Evolutionary conservation across 176 grass and related monocot species (phyloP), one percentile per base, ranked within the genome.

Genomic region (Carex myosuroides): DNA sequence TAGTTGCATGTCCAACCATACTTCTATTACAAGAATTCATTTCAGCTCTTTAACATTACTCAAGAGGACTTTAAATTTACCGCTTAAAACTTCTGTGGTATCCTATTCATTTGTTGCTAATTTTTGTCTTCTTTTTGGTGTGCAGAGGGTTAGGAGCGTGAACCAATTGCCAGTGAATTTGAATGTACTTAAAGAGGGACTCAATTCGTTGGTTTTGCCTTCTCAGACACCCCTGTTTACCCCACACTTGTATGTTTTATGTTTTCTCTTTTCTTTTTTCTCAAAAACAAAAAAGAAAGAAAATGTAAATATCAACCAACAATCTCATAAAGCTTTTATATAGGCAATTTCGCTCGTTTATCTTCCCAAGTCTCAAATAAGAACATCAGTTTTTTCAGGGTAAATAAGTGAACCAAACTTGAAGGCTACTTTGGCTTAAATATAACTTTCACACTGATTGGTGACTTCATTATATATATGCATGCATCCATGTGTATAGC

Each of bases 151-250:
- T 37, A 90, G 88, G 89, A 95, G 69, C 61, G 80, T 93, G 56
- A 95, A 98, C 48, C 88, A 93, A 84, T 93, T 95, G 85, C 92
- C 95, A 81, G 89, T 98, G 86, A 87, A 95, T 85, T 79, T 98
- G 84, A 93, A 80, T 71, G 87, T 77, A 13, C 78, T 98, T 60
- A 95, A 53, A 79, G 91, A 95, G 4, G 88, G 92, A 70, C 91
- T 98, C 87, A 79, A 53, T 88, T 98, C 91, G n/a, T 35, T 98
- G 89, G 32, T 90, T 30, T n/a, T 98, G 73, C 88, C 62, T 53
- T 89, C 91, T 71, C 95, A 98, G 87, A 91, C 88, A 73, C 54
- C 54, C 74, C 89, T 90, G 88, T 93, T 93, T 70, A 93, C 83
- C 76, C 84, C 79, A 85, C 79, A 85, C 21, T 57, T 90, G 95